Evolutionary conservation across 192 early-diverging fungal genomes (phyloP).

Genomic region (Mortierella antarctica): DNA sequence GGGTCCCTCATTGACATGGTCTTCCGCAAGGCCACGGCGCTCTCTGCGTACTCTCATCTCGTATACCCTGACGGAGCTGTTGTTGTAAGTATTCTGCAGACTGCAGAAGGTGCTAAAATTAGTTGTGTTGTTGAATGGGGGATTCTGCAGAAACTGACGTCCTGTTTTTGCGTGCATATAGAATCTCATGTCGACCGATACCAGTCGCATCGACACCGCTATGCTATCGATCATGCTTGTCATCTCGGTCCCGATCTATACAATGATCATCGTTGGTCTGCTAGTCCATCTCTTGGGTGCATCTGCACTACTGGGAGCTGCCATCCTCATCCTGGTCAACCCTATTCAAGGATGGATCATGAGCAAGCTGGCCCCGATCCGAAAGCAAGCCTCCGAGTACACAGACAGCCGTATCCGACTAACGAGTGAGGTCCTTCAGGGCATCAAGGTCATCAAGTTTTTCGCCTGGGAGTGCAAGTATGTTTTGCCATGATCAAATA

Average conservation of each 20-base stretch:
- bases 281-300: constrained; percentile 14
- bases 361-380: constrained; percentile 9
- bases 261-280: constrained; percentile 7
- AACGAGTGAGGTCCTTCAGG: constrained; percentile 58
- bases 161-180: too few species aligned
- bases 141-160: too few species aligned
- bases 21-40: constrained; percentile 13
- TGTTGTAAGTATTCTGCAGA: constrained; percentile 3
- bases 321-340: constrained; percentile 8
- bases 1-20: constrained; percentile 2
- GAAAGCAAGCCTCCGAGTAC: constrained; percentile 12
- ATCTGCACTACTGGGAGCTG: constrained; percentile 6
- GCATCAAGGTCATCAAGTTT: constrained; percentile 69
- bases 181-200: constrained; percentile 54
- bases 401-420: constrained; percentile 62
- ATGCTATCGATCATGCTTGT: constrained; percentile 1
- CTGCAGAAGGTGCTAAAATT: too few species aligned
- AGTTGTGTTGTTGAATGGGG: too few species aligned
- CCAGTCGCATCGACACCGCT: constrained; percentile 10
- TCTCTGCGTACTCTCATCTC: constrained; percentile 3
- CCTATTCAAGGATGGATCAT: constrained; percentile 10
- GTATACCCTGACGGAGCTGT: constrained; percentile 24
- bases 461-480: constrained; percentile 56
- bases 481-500: not conserved
- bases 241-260: constrained; percentile 8